Evolutionary conservation across 805 yeast species (phyloP), one percentile per base, ranked within the genome.

Genomic region (Metschnikowia amazonensis): DNA sequence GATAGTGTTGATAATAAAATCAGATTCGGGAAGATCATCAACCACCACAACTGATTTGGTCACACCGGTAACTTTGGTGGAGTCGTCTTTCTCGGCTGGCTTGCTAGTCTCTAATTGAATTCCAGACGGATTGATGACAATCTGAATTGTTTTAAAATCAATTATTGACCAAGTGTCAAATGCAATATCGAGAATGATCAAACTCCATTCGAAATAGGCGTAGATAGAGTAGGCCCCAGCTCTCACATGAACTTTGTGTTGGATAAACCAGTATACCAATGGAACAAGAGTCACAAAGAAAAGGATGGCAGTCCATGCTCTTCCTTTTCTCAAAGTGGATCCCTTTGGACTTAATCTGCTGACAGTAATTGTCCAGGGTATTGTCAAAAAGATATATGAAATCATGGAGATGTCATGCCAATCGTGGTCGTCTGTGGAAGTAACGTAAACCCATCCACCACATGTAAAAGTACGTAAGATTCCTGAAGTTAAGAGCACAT

Each of bases 391-490:
- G 47, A 94, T 85, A 66, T 94, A 94, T 23, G 84, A 63, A 49
- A 94, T 89, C 99, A 94, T 94, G 63, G 92, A 92, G 35, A 94
- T 80, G 60, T 94, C 98, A 63, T 94, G 99, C 70, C 84, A 82
- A 65, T 92, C 96, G 57, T 92, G 98, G 63, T 94, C 97, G 64
- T 94, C 99, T 1, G 97, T 89, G 5, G 96, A 86, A 1, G 99
- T 94, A 51, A 94, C 86, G 62, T 94, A 94, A 6, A 95, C 96
- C 97, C 98, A 94, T 10, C 98, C 98, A 60, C 99, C 99, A 60
- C 98, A 94, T 1, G 96, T 84, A 45, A 94, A 77, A 0, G 99
- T 94, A 65, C 99, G 80, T n/a, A 86, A 44, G 2, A 86, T 48
- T n/a, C 99, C 99, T 4, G 80, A 60, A 2, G 77, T 38, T n/a